These are phyloP conservation scores for Crithidia fasciculata DNA, from an alignment of 208 protist genomes.

Conservation along the genomic window DNA sequence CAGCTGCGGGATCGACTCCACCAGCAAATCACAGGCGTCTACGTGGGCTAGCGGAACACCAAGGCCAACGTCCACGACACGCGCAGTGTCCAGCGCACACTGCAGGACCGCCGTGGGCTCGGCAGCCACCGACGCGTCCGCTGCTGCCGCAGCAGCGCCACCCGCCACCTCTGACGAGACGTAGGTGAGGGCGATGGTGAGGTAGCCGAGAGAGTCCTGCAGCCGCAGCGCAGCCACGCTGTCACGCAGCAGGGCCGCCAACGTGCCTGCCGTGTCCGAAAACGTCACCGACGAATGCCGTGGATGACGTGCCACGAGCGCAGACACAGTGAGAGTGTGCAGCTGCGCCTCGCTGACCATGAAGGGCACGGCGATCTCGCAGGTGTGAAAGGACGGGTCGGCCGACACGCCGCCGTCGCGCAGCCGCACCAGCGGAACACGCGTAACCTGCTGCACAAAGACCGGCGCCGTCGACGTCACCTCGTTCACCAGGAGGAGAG, in stretches of 20 bases:
- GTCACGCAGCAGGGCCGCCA: constrained; percentile 20
- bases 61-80: constrained; percentile 66
- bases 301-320: constrained; percentile 14
- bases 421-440: constrained; percentile 41
- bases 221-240: constrained; percentile 52
- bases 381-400: constrained; percentile 25
- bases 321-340: constrained; percentile 20
- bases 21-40: constrained; percentile 56
- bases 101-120: neutral
- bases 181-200: constrained; percentile 48
- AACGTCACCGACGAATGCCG: constrained; percentile 11
- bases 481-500: constrained; percentile 73
- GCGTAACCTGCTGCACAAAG: constrained; percentile 71
- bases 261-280: constrained; percentile 11
- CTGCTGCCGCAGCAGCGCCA: neutral
- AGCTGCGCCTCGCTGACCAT: constrained; percentile 45
- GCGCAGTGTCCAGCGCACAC: constrained; percentile 35
- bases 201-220: constrained; percentile 68
- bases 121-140: neutral
- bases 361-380: constrained; percentile 58
- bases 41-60: constrained; percentile 62
- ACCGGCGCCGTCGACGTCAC: constrained; percentile 73
- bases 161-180: neutral
- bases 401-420: constrained; percentile 35
- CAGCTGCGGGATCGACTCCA: constrained; percentile 42